phyloP scores from a whole-genome alignment of 257 asterid species.

The Nicotiana knightiana region DNA sequence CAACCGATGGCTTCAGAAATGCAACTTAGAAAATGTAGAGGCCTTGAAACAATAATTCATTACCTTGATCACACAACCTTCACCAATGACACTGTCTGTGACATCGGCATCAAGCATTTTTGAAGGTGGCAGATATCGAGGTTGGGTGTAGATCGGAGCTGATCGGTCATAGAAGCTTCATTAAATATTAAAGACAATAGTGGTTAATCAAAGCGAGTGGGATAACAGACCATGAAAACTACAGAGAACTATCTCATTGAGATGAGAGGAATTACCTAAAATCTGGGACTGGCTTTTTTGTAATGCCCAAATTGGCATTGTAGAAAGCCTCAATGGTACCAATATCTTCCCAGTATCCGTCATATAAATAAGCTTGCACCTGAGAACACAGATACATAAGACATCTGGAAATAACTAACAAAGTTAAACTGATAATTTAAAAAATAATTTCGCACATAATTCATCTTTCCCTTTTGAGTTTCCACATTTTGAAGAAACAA shows the following conservation, averaged over 20 bases:
- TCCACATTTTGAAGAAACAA: background rate
- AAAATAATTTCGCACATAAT: background rate
- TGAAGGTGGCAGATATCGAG: constrained; percentile 93
- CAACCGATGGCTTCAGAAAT: background rate
- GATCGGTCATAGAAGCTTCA: constrained; percentile 93
- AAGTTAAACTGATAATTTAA: background rate
- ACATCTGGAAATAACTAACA: background rate
- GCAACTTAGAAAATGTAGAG: background rate
- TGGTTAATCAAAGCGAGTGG: background rate
- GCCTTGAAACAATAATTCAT: constrained; percentile 7
- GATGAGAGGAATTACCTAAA: constrained; percentile 45
- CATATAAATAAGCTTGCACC: constrained; percentile 96
- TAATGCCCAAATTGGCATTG: constrained; percentile 90
- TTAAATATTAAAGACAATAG: constrained; percentile 12
- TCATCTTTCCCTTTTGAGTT: background rate
- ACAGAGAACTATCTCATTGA: background rate
- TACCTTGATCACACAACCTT: constrained; percentile 96
- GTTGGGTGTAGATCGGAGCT: constrained; percentile 94
- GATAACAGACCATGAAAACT: background rate
- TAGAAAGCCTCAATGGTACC: constrained; percentile 98
- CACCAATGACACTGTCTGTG: constrained; percentile 93
- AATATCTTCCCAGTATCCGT: constrained; percentile 98
- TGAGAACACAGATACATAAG: constrained; percentile 8
- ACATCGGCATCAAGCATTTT: constrained; percentile 98
- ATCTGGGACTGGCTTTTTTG: constrained; percentile 92